These are phyloP conservation scores for Xylaria telfairii DNA, from an alignment of 495 filamentous ascomycete genomes.

Conservation along the genomic window DNA sequence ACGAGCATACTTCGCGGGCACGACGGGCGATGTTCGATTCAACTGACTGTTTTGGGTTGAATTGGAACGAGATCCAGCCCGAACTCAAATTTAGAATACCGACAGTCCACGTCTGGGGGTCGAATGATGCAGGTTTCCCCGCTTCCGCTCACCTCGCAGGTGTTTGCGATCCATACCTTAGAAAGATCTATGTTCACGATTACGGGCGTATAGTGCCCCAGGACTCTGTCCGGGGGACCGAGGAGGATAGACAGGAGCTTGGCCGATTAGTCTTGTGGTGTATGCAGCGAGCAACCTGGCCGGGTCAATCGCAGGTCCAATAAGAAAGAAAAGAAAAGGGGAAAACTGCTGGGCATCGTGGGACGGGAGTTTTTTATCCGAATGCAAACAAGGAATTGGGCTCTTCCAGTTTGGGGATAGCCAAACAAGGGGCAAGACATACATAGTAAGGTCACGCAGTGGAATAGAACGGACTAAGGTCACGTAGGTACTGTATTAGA, in stretches of 20 bases:
- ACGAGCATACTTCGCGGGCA: constrained; percentile 31
- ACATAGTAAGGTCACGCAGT: not conserved
- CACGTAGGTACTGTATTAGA: too few species aligned
- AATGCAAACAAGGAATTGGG: not conserved
- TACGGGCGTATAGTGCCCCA: constrained; percentile 65
- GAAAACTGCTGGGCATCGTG: not conserved
- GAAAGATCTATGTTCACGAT: constrained; percentile 59
- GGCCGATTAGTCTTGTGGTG: constrained; percentile 48
- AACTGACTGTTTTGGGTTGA: constrained; percentile 57
- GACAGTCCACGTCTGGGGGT: constrained; percentile 67
- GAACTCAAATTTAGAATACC: constrained; percentile 59
- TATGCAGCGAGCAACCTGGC: constrained; percentile 35
- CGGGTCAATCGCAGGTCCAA: constrained; percentile 26
- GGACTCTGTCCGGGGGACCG: too few species aligned
- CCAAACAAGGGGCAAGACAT: not conserved
- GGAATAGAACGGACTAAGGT: not conserved
- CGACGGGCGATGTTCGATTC: constrained; percentile 37
- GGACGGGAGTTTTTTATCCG: constrained; percentile 1
- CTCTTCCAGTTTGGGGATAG: not conserved
- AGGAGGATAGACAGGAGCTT: constrained; percentile 38
- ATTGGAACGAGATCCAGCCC: constrained; percentile 52
- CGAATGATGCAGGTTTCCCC: constrained; percentile 62
- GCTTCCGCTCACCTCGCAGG: constrained; percentile 61
- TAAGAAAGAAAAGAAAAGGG: not conserved
- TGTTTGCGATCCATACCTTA: constrained; percentile 55